phyloP scores from a whole-genome alignment of 1,284 basidiomycete genomes.

The Ganoderma meredithae region DNA sequence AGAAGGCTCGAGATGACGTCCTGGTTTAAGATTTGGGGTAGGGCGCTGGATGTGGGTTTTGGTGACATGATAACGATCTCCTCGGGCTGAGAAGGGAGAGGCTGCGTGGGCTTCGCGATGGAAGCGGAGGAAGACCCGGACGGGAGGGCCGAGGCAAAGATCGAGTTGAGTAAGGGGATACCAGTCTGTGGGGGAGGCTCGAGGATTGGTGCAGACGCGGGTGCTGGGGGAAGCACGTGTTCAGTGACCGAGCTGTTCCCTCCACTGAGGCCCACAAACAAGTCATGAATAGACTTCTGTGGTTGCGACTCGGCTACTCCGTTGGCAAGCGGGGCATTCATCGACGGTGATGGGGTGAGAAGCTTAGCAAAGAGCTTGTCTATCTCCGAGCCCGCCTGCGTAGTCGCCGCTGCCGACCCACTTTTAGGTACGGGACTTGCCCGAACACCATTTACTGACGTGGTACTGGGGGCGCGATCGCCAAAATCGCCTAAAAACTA shows the following conservation, averaged over 20 bases:
- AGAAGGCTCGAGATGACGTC: slow-evolving; percentile 68
- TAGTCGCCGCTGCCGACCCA: slow-evolving; percentile 19
- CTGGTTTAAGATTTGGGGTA: slow-evolving; percentile 67
- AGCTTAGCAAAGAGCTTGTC: slow-evolving; percentile 71
- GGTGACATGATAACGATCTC: slow-evolving; percentile 49
- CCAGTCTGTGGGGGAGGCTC: slow-evolving; percentile 42
- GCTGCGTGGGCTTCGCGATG: slow-evolving; percentile 6
- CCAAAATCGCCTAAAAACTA: background rate
- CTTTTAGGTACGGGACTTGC: background rate
- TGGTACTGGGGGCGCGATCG: background rate
- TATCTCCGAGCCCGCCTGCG: slow-evolving; percentile 52
- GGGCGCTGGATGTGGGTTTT: slow-evolving; percentile 51
- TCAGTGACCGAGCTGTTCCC: slow-evolving; percentile 11
- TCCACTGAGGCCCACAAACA: slow-evolving; percentile 34
- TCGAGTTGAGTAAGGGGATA: slow-evolving; percentile 55
- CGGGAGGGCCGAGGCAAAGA: slow-evolving; percentile 58
- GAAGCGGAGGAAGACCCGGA: slow-evolving; percentile 37
- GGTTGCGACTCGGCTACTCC: slow-evolving; percentile 32
- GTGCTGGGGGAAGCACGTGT: slow-evolving; percentile 14
- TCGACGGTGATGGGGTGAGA: slow-evolving; percentile 31
- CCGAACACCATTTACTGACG: slow-evolving; percentile 1
- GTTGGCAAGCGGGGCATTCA: slow-evolving; percentile 19
- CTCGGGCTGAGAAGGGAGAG: slow-evolving; percentile 40
- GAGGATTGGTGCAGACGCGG: slow-evolving; percentile 17
- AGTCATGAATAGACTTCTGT: slow-evolving; percentile 34